Percentiles rank a stretch among this genome's conserved stretches.
These are phyloP conservation scores for Chalaropsis ovoidea DNA, from an alignment of 2,329 filamentous ascomycete genomes.

Conservation along the genomic window DNA sequence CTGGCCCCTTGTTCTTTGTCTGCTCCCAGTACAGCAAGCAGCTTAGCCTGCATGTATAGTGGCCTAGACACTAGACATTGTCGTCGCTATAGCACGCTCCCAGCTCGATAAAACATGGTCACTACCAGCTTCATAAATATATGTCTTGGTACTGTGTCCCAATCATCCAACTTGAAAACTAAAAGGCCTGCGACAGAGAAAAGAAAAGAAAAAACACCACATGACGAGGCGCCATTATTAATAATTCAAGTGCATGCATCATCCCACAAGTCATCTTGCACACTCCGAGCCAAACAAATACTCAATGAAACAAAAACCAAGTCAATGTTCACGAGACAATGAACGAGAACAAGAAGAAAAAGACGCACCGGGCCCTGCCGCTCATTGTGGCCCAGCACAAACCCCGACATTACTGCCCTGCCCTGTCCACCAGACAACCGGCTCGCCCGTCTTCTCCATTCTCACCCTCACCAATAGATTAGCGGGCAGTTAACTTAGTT, in stretches of 20 bases:
- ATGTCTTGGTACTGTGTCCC: conserved; percentile 23
- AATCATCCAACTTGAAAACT: conserved; percentile 4
- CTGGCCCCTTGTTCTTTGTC: too few species aligned
- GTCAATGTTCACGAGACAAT: not conserved
- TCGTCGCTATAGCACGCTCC: too few species aligned
- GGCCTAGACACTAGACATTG: too few species aligned
- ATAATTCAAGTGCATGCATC: conserved; percentile 4
- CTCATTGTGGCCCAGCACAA: not conserved
- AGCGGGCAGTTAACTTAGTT: too few species aligned
- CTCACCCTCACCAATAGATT: not conserved
- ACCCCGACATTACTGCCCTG: not conserved
- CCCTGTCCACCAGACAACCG: not conserved
- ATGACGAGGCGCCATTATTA: not conserved
- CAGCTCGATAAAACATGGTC: not conserved
- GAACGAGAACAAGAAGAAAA: not conserved
- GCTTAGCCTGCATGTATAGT: too few species aligned
- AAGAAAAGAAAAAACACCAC: not conserved
- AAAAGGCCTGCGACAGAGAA: conserved; percentile 3
- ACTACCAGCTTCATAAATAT: not conserved
- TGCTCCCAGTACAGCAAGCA: too few species aligned
- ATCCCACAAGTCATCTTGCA: not conserved
- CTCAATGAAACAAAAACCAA: not conserved
- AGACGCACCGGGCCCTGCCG: not conserved
- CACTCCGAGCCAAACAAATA: not conserved
- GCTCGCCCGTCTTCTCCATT: not conserved